A percentile compares a stretch with the other conserved stretches of the same genome.
Evolutionary conservation across 345 rosid genomes (phyloP).

Genomic region (Eucalyptus virginea): DNA sequence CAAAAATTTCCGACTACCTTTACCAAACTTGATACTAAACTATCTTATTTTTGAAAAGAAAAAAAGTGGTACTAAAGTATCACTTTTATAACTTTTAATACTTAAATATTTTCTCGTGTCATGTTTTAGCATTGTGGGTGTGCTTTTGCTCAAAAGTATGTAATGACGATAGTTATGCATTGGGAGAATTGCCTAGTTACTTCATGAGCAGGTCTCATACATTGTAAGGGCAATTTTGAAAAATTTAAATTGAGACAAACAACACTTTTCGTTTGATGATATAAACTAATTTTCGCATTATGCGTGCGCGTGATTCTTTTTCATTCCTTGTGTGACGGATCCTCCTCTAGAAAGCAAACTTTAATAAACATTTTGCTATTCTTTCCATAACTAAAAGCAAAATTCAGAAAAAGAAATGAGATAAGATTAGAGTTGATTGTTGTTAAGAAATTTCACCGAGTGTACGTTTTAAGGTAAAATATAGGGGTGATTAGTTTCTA

Average conservation of each 20-base stretch:
- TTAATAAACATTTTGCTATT: background rate
- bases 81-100: accelerated
- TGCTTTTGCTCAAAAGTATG: background rate
- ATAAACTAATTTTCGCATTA: background rate
- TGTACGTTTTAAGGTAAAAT: background rate
- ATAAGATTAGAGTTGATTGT: background rate
- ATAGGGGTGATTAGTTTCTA: too few species aligned
- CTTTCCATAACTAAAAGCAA: background rate
- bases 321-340: background rate
- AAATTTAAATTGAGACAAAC: background rate
- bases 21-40: accelerated
- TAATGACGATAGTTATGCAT: background rate
- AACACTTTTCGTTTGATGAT: background rate
- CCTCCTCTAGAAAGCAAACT: background rate
- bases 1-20: accelerated
- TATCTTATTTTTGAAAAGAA: too few species aligned
- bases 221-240: background rate
- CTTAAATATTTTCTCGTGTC: too few species aligned
- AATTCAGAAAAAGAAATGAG: background rate
- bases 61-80: too few species aligned
- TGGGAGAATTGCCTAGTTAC: background rate
- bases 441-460: background rate
- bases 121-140: too few species aligned
- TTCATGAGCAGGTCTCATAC: background rate
- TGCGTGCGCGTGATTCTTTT: background rate